A percentile compares a stretch with the other conserved stretches of the same genome.
Conservation (phyloP, 2,329 filamentous ascomycete genomes). For the Colletotrichum theobromicola region DNA sequence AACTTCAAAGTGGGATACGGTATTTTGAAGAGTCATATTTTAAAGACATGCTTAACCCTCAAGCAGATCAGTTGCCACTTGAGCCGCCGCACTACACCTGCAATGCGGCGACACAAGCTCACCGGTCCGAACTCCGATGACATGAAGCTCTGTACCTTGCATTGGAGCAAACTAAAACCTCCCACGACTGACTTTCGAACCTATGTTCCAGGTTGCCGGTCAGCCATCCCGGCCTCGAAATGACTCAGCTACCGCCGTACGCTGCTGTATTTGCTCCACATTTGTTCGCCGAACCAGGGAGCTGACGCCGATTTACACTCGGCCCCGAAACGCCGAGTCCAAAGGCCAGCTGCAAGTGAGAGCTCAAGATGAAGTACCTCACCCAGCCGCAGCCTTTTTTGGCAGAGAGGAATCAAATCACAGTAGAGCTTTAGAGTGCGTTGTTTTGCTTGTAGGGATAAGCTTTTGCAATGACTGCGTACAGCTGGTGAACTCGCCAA, state of each 20-base stretch:
- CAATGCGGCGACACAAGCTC: background rate
- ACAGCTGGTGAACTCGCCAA: too few relatives aligned
- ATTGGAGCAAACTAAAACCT: background rate
- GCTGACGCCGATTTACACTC: background rate
- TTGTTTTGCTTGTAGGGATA: too few relatives aligned
- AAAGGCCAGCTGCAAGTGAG: background rate
- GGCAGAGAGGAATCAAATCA: too few relatives aligned
- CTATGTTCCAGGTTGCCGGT: background rate
- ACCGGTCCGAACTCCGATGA: background rate
- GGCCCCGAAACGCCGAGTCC: background rate
- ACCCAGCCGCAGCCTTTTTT: rapidly evolving
- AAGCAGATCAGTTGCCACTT: background rate
- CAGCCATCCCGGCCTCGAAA: background rate
- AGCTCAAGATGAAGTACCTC: background rate
- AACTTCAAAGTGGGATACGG: rapidly evolving
- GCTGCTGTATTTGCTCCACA: background rate
- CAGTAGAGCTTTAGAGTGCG: too few relatives aligned
- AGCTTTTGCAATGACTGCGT: too few relatives aligned
- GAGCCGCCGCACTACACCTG: background rate
- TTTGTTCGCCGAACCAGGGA: background rate
- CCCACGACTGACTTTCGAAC: background rate
- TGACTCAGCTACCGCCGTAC: background rate
- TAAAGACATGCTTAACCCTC: background rate
- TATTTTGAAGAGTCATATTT: background rate
- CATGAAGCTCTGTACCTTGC: background rate